phyloP scores from a whole-genome alignment of 1,284 basidiomycete species.

The Golubevia pallescens region DNA sequence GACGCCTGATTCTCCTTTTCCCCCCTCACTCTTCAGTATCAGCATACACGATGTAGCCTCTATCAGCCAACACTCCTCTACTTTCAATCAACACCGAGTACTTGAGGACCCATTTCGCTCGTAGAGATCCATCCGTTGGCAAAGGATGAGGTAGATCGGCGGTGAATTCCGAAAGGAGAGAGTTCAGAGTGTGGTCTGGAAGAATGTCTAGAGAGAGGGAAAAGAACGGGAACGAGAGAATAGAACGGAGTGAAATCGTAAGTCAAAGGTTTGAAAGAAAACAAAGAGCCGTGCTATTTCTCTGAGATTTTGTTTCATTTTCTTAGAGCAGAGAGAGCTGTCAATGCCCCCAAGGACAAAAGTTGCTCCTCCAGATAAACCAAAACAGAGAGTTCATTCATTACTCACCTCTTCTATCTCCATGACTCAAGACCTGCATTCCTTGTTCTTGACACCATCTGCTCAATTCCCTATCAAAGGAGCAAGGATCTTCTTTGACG shows the following conservation, averaged over 20 bases:
- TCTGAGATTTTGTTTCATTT: no score
- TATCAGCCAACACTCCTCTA: constrained; percentile 44
- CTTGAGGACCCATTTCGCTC: constrained; percentile 40
- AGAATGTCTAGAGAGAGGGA: constrained; percentile 19
- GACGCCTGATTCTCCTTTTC: no score
- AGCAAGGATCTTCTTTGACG: constrained; percentile 33
- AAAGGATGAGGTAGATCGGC: constrained; percentile 22
- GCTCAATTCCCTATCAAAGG: constrained; percentile 29
- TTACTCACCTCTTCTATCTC: constrained; percentile 27
- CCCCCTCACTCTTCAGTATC: constrained; percentile 1
- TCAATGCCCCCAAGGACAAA: no score
- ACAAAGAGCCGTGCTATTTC: no score
- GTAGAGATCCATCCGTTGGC: constrained; percentile 10
- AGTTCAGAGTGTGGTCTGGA: constrained; percentile 31
- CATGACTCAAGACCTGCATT: constrained; percentile 35
- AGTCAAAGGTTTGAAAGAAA: constrained; percentile 1
- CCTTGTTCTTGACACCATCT: constrained; percentile 32
- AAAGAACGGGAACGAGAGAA: not conserved
- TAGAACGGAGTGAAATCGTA: no score
- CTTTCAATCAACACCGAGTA: constrained; percentile 47
- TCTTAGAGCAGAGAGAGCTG: no score
- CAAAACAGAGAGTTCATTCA: not conserved
- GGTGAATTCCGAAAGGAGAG: constrained; percentile 34
- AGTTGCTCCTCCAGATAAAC: not conserved
- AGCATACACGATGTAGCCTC: constrained; percentile 24